Percentiles rank a stretch among this genome's conserved stretches.
These are phyloP conservation scores for Cystofilobasidium capitatum DNA, from an alignment of 768 basidiomycete species.

Conservation along the genomic window DNA sequence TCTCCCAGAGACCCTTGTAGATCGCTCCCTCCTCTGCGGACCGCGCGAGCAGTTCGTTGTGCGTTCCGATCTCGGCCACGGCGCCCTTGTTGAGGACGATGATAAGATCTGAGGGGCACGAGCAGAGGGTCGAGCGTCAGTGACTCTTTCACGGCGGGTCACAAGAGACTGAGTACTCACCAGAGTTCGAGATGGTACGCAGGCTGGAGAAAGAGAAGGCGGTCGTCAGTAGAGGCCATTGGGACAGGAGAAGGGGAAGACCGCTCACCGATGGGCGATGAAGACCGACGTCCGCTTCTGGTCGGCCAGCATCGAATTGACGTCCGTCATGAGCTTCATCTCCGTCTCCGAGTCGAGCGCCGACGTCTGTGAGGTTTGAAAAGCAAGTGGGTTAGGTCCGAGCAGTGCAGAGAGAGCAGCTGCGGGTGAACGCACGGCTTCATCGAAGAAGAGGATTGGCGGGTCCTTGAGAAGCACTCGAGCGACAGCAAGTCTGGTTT, in stretches of 20 bases:
- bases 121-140: neutral
- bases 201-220: constrained; percentile 42
- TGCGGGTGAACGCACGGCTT: constrained; percentile 57
- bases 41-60: constrained; percentile 65
- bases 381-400: neutral
- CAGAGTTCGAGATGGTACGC: constrained; percentile 82
- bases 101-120: constrained; percentile 57
- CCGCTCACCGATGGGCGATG: constrained; percentile 68
- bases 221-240: neutral
- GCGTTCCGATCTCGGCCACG: constrained; percentile 87
- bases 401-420: neutral
- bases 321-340: constrained; percentile 85
- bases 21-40: constrained; percentile 42
- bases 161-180: constrained; percentile 41
- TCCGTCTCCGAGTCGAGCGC: constrained; percentile 94
- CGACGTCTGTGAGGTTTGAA: constrained; percentile 56
- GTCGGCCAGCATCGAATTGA: constrained; percentile 66
- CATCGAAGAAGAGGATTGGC: constrained; percentile 93
- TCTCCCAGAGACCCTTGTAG: constrained; percentile 40
- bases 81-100: constrained; percentile 85
- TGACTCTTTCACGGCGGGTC: neutral
- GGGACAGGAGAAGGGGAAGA: neutral
- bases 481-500: constrained; percentile 64
- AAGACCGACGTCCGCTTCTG: constrained; percentile 86
- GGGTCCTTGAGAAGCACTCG: constrained; percentile 88